Conservation (phyloP, 768 basidiomycete genomes). For the Glaciozyma antarctica region DNA sequence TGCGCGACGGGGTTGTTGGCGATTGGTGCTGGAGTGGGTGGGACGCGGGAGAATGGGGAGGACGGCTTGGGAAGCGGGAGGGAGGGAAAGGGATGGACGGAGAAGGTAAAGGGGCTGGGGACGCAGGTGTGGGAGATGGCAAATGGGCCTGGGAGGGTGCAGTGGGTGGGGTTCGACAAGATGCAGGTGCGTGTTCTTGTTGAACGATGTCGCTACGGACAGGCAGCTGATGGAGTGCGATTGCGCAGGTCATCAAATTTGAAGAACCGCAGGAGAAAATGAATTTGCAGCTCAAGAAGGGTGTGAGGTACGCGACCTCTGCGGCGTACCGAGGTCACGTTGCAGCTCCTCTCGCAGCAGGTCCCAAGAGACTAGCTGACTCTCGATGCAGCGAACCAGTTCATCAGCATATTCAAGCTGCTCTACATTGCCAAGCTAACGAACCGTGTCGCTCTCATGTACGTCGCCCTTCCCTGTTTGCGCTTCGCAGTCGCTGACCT, state of each 20-base stretch:
- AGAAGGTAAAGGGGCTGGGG: background rate
- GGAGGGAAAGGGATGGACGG: background rate
- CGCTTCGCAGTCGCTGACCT: background rate
- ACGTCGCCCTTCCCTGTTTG: background rate
- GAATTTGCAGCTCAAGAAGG: constrained; percentile 17
- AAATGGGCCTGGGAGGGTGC: background rate
- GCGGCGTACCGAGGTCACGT: constrained; percentile 28
- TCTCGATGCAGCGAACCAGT: constrained; percentile 22
- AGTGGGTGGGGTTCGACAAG: background rate
- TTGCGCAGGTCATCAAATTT: constrained; percentile 18
- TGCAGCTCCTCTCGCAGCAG: background rate
- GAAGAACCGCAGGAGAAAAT: constrained; percentile 13
- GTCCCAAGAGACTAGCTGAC: background rate
- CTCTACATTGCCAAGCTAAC: constrained; percentile 26
- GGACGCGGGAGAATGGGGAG: background rate
- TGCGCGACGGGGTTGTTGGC: background rate
- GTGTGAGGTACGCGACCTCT: constrained; percentile 18
- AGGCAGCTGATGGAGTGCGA: background rate
- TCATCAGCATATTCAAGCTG: constrained; percentile 24
- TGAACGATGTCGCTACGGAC: too few species aligned
- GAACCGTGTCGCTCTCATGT: constrained; percentile 29
- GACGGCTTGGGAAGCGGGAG: background rate
- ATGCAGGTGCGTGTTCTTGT: background rate
- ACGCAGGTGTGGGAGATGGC: background rate
- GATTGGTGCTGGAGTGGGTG: background rate